phyloP scores from a whole-genome alignment of 768 basidiomycete genomes.

The Cyathus striatus region DNA sequence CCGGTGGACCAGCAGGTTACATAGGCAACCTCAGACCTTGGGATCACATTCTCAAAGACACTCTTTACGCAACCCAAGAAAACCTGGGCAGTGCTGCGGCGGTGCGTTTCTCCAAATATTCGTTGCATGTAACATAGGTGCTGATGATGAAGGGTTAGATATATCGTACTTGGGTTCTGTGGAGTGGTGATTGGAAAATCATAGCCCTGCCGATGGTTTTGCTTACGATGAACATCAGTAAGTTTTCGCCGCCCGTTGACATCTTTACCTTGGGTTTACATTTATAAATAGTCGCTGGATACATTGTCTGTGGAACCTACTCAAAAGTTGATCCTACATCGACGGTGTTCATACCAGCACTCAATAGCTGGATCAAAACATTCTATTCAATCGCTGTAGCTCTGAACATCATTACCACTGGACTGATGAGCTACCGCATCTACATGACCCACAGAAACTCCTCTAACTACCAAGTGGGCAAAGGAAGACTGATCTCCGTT shows the following conservation, averaged over 20 bases:
- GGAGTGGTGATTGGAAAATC: not conserved
- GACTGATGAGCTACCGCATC: not conserved
- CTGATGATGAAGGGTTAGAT: not conserved
- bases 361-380: not conserved
- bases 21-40: not conserved
- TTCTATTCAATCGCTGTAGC: not conserved
- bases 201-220: not conserved
- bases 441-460: not conserved
- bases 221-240: not conserved
- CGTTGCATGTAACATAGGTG: too few relatives aligned
- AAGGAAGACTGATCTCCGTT: not conserved
- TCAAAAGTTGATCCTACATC: not conserved
- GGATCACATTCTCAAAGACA: not conserved
- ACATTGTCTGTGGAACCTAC: not conserved
- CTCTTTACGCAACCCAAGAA: not conserved
- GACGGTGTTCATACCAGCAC: not conserved
- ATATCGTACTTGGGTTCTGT: not conserved
- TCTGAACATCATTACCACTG: not conserved
- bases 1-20: not conserved
- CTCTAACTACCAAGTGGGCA: not conserved
- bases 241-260: too few relatives aligned
- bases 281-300: too few relatives aligned
- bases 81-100: not conserved
- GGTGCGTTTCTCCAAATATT: too few relatives aligned
- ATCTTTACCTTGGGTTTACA: too few relatives aligned